phyloP scores from a whole-genome alignment of 371 early-diverging fungal species.

The Capillidium rhysosporum region DNA sequence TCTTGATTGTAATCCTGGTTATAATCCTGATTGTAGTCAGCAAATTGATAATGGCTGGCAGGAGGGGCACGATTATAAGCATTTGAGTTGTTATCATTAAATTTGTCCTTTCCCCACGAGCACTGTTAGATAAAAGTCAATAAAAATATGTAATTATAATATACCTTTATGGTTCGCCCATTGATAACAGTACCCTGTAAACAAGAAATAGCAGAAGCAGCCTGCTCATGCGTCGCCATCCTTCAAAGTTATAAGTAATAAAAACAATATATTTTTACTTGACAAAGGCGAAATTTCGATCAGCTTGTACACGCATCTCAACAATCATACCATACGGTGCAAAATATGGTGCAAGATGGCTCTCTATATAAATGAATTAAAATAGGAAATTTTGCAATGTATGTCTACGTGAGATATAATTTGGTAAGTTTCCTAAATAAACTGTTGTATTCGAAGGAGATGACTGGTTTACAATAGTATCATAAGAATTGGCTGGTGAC shows the following conservation, averaged over 20 bases:
- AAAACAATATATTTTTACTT: constrained; percentile 21
- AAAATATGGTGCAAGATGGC: constrained; percentile 53
- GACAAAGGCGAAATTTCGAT: constrained; percentile 81
- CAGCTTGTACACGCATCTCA: constrained; percentile 63
- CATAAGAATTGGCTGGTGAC: constrained; percentile 23
- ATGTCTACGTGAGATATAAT: constrained; percentile 37
- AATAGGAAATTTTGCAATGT: constrained; percentile 5
- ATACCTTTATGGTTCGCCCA: constrained; percentile 51
- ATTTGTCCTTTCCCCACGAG: constrained; percentile 79
- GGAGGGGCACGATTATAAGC: background rate
- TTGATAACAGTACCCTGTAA: constrained; percentile 48
- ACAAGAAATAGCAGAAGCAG: constrained; percentile 61
- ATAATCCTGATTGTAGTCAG: no score
- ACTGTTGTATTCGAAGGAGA: constrained; percentile 66
- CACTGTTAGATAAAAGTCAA: constrained; percentile 20
- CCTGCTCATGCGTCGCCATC: constrained; percentile 75
- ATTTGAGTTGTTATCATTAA: background rate
- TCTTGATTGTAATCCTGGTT: background rate
- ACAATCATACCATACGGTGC: constrained; percentile 48
- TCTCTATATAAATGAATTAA: constrained; percentile 20
- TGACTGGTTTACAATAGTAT: constrained; percentile 44
- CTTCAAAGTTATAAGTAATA: constrained; percentile 14
- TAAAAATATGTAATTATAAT: background rate
- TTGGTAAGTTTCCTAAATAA: constrained; percentile 70
- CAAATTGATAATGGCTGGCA: background rate